phyloP scores from a whole-genome alignment of 2,329 filamentous ascomycete species.

The Trichophyton equinum region DNA sequence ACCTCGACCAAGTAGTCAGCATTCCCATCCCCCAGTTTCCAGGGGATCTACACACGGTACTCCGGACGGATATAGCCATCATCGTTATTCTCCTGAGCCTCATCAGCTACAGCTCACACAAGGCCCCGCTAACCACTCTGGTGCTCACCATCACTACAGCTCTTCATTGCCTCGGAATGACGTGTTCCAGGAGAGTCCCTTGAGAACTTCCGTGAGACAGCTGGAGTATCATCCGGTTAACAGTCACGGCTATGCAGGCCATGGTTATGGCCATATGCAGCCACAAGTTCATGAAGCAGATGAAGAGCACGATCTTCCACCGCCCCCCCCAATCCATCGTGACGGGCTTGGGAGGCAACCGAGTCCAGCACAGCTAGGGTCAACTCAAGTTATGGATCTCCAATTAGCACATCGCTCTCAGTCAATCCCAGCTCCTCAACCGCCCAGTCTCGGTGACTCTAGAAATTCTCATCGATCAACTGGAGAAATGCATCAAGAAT shows the following conservation, averaged over 20 bases:
- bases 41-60: constrained; percentile 7
- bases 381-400: constrained; percentile 5
- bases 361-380: constrained; percentile 6
- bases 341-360: constrained; percentile 12
- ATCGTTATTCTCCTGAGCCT: constrained; percentile 1
- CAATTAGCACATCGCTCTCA: constrained; percentile 10
- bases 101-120: not conserved
- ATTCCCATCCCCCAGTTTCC: constrained; percentile 8
- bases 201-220: constrained; percentile 19
- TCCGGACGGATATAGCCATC: constrained; percentile 1
- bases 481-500: constrained; percentile 7
- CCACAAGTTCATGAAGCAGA: constrained; percentile 12
- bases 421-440: constrained; percentile 16
- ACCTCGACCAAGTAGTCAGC: constrained; percentile 1
- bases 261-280: constrained; percentile 11
- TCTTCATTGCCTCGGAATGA: constrained; percentile 16
- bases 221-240: constrained; percentile 12
- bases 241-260: not conserved
- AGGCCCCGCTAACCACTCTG: not conserved
- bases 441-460: constrained; percentile 15
- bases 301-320: constrained; percentile 19
- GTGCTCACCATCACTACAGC: constrained; percentile 9
- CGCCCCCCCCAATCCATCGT: constrained; percentile 24
- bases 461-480: constrained; percentile 10
- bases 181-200: constrained; percentile 18